Evolutionary conservation across 2,329 filamentous ascomycete genomes (phyloP), one percentile per base, ranked within the genome.

Genomic region (Teratosphaeria viscida): DNA sequence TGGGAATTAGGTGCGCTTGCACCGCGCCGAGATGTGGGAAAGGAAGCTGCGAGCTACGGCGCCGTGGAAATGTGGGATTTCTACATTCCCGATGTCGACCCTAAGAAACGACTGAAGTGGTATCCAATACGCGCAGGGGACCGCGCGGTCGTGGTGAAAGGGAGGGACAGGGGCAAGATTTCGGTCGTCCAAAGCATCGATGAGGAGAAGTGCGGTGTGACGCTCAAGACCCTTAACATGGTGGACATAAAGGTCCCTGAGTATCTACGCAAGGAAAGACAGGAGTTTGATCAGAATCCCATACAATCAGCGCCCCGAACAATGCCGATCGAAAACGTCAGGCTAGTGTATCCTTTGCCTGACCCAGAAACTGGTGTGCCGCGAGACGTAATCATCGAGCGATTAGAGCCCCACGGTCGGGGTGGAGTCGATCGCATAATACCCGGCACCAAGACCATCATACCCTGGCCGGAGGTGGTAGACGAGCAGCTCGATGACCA

Each of bases 141-240:
- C 74, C 83, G 94, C 61, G 91, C 96, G 35, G 89, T 92, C 57
- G 77, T 97, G 60, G 76, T 90, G 58, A 84, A 87, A 62, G 92
- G 92, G 8, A 82, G 81, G 39, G 88, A 94, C 69, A 88, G 86
- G 77, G 91, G 91, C 68, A 89, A 87, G 77, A 94, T 99, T 74
- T 89, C 89, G 56, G 77, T 77, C n/a, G 83, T 97, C 53, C 73
- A 72, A 61, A 72, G 77, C 1, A 77, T 95, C 54, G 76, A 73
- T 12, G 57, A 65, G 1, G 67, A 74, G 2, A 66, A 64, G 14
- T 72, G 73, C 32, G 63, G 66, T 10, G 67, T 77, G 47, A 61
- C 66, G 6, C 61, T 80, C 37, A 68, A 69, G 54, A 74, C 70
- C 26, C 34, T 79, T 56, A 79, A 79, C 62, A 66, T 67, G 71